Conservation (phyloP, 73 alveolate species). For the Paramecium biaurelia region DNA sequence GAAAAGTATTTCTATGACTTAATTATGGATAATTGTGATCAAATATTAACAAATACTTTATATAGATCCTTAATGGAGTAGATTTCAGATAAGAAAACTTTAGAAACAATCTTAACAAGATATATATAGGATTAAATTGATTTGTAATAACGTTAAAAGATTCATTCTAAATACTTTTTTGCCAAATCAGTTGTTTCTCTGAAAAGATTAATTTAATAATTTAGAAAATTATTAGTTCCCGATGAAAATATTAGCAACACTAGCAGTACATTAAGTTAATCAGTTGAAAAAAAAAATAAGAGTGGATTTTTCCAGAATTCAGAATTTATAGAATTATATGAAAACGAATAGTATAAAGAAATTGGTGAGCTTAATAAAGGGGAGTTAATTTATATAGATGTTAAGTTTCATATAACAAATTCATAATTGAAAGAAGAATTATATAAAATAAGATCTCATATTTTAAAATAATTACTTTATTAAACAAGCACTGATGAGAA, state of each 20-base stretch:
- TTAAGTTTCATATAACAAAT: neutral
- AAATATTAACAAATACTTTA: neutral
- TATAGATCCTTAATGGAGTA: neutral
- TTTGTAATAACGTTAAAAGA: neutral
- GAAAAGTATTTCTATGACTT: slow-evolving; percentile 3
- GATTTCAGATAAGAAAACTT: neutral
- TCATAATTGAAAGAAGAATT: neutral
- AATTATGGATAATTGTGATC: slow-evolving; percentile 1
- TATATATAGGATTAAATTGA: neutral
- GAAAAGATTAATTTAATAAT: neutral
- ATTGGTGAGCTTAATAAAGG: neutral
- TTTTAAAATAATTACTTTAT: neutral
- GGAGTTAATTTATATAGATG: slow-evolving; percentile 24
- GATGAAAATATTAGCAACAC: neutral
- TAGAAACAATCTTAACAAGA: neutral
- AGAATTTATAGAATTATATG: neutral
- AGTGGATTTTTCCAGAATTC: neutral
- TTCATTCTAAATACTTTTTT: slow-evolving; percentile 1
- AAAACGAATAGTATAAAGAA: neutral
- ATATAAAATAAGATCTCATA: neutral
- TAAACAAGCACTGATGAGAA: neutral
- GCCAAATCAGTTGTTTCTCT: neutral
- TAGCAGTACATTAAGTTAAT: neutral
- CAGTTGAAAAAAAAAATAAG: neutral
- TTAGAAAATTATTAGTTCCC: neutral